Base-by-base conservation (phyloP, 176 grass and related monocot species). In the Aegilops bicornis region DNA sequence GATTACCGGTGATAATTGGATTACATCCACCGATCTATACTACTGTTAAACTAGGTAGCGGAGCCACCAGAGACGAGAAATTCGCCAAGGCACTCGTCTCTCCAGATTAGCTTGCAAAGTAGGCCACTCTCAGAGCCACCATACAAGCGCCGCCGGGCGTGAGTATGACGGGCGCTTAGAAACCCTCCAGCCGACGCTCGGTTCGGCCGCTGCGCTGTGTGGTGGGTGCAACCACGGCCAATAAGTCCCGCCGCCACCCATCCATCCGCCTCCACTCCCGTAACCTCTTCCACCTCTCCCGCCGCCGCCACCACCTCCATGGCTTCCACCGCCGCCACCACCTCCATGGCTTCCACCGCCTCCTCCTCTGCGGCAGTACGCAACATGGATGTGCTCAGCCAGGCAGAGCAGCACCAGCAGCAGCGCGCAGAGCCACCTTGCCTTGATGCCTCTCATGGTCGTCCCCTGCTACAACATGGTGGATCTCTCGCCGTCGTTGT, bases 71-170 rank as follows among this genome's bases (percentile, higher is more conserved):
- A 47, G 48, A 17, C 12, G 4, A 52, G 48, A 52, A 52, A 52
- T 52, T 17, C 15, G 1, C 43, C 11, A 47, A 52, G 48, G 16
- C 48, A 17, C 48, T 52, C 48, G 15, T 52, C 48, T 52, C 48
- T 6, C 48, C 14, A 52, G 15, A 52, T 52, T 17, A 52, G 48
- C 48, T 16, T 50, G 35, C 35, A 42, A 73, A 19, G 48, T 17
- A 52, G 48, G 56, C 43, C 43, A 59, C 17, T 23, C 60, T 82
- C 88, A 89, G 47, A 40, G 25, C 70, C 64, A 68, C 70, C 72
- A 62, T 1, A 42, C 62, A 64, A 88, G 36, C 8, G 37, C 64
- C 14, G 74, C 37, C 14, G 64, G 64, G 13, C 6, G 64, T n/a
- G 37, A 79, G 27, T 27, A 25, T 8, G 27, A 73, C 63, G 37